Conservation (phyloP, 768 basidiomycete genomes). For the Lentinula aciculospora region DNA sequence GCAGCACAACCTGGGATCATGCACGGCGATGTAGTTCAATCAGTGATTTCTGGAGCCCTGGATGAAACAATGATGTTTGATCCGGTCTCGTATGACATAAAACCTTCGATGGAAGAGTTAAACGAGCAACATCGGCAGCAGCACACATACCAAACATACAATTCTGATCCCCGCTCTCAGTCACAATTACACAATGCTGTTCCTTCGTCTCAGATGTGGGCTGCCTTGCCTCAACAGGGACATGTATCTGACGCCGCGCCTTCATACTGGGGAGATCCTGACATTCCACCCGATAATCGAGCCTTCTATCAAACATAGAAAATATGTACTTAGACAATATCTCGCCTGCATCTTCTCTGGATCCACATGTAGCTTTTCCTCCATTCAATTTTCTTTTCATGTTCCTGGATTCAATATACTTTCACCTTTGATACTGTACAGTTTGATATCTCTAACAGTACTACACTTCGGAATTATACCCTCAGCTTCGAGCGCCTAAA, state of each 20-base stretch:
- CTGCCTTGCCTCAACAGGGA: not conserved
- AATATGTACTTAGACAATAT: too few relatives aligned
- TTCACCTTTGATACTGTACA: not conserved
- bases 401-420: not conserved
- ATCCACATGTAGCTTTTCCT: not conserved
- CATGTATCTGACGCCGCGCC: not conserved
- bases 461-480: not conserved
- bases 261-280: not conserved
- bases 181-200: not conserved
- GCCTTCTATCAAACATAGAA: not conserved
- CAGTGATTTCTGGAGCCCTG: not conserved
- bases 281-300: not conserved
- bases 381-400: not conserved
- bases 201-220: not conserved
- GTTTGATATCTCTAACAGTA: not conserved
- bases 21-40: constrained; percentile 1
- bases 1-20: not conserved
- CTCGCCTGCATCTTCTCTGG: not conserved
- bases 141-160: constrained; percentile 2
- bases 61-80: constrained; percentile 4
- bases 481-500: too few relatives aligned
- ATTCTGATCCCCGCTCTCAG: not conserved
- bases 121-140: constrained; percentile 4
- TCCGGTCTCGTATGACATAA: constrained; percentile 2
- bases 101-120: constrained; percentile 5